Conservation (phyloP, 73 alveolate genomes). For the Stentor coeruleus region DNA sequence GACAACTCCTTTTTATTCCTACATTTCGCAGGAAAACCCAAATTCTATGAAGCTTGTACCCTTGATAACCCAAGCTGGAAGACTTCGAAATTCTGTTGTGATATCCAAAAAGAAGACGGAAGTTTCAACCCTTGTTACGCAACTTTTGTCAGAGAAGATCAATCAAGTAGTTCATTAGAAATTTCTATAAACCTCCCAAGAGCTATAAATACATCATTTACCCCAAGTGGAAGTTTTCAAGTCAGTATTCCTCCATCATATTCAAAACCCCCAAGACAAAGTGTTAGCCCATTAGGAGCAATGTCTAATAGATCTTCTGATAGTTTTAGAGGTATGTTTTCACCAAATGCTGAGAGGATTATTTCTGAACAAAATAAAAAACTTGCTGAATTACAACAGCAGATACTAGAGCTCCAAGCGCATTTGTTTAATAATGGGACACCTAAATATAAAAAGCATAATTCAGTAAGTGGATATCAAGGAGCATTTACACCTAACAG, state of each 20-base stretch:
- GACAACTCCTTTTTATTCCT: not conserved
- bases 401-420: conserved; percentile 8
- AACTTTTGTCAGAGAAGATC: conserved; percentile 20
- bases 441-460: not conserved
- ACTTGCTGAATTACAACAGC: conserved; percentile 12
- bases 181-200: conserved; percentile 8
- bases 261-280: not conserved
- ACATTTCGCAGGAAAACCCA: conserved; percentile 6
- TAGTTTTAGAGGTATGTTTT: not conserved
- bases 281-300: not conserved
- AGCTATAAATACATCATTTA: not conserved
- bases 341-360: conserved; percentile 7
- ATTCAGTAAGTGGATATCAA: not conserved
- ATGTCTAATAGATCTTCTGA: conserved; percentile 2
- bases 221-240: no score
- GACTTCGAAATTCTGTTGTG: not conserved
- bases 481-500: conserved; percentile 10
- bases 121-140: not conserved
- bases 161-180: conserved; percentile 6
- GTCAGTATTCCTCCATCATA: not conserved
- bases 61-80: not conserved
- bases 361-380: not conserved
- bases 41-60: not conserved
- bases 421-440: not conserved
- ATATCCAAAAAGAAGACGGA: conserved; percentile 10